Conservation (phyloP, 371 early-diverging fungal species). For the Haplosporangium sp. region DNA sequence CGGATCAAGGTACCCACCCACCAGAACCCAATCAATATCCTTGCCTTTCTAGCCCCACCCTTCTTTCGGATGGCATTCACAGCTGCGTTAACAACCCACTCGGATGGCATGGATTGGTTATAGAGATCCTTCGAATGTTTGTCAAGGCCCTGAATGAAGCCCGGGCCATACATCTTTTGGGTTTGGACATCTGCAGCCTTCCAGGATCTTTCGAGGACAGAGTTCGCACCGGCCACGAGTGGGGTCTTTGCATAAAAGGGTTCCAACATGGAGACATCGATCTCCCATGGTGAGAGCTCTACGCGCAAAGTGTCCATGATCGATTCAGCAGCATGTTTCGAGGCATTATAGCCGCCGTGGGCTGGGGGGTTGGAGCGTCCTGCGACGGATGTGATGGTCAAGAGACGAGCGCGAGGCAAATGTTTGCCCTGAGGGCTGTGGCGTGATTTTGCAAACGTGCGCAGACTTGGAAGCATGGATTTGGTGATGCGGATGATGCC, state of each 20-base stretch:
- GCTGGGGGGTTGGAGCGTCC: constrained; percentile 55
- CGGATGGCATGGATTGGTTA: constrained; percentile 48
- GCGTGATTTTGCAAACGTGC: constrained; percentile 48
- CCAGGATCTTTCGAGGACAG: constrained; percentile 38
- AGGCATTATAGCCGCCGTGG: constrained; percentile 57
- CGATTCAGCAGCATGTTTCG: constrained; percentile 57
- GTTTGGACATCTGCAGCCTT: constrained; percentile 28
- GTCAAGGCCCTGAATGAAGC: constrained; percentile 33
- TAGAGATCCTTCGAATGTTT: constrained; percentile 27
- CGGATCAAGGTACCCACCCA: constrained; percentile 51
- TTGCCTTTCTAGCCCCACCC: constrained; percentile 39
- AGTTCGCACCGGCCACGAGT: constrained; percentile 25
- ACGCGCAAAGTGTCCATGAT: constrained; percentile 57
- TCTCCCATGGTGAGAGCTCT: constrained; percentile 58
- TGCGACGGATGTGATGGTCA: constrained; percentile 56
- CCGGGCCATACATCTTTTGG: constrained; percentile 53
- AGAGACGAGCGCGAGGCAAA: constrained; percentile 51
- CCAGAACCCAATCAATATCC: constrained; percentile 53
- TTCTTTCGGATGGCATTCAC: constrained; percentile 46
- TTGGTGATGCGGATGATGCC: constrained; percentile 56
- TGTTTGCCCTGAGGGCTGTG: constrained; percentile 42
- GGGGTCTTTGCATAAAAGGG: constrained; percentile 52
- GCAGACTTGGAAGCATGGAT: constrained; percentile 53
- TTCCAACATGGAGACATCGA: constrained; percentile 57
- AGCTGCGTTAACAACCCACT: constrained; percentile 53